phyloP scores from a whole-genome alignment of 495 filamentous ascomycete species.

The Lophiostoma macrostomum region DNA sequence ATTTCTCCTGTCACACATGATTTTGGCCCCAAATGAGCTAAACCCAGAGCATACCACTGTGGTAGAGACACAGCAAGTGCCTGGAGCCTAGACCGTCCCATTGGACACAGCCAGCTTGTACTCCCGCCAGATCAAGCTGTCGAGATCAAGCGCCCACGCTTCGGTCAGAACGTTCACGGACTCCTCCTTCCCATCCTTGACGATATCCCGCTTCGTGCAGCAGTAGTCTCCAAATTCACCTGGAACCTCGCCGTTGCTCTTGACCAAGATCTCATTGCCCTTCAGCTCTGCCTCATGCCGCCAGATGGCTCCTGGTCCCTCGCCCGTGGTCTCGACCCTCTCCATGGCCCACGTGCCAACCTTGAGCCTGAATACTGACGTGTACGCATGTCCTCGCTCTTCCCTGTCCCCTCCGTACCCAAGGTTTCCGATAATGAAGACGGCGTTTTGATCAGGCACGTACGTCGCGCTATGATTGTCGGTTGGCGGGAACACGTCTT shows the following conservation, averaged over 20 bases:
- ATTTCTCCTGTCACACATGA: no score
- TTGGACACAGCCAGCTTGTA: no score
- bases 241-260: background rate
- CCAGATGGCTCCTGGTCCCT: conserved; percentile 1
- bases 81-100: no score
- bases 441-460: background rate
- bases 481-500: conserved; percentile 7
- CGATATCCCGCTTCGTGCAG: background rate
- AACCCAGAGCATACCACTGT: no score
- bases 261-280: background rate
- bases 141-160: background rate
- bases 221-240: background rate
- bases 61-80: no score
- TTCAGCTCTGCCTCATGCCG: background rate
- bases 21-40: no score
- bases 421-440: conserved; percentile 4
- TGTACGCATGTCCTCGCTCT: background rate
- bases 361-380: background rate
- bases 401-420: background rate
- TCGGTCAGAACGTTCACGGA: background rate
- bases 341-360: background rate
- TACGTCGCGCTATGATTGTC: conserved; percentile 5
- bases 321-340: background rate
- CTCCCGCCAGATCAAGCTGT: background rate
- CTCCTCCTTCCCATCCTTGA: background rate